Evolutionary conservation across 1,284 basidiomycete species (phyloP), one percentile per base, ranked within the genome.

Genomic region (Papiliotrema fonsecae): DNA sequence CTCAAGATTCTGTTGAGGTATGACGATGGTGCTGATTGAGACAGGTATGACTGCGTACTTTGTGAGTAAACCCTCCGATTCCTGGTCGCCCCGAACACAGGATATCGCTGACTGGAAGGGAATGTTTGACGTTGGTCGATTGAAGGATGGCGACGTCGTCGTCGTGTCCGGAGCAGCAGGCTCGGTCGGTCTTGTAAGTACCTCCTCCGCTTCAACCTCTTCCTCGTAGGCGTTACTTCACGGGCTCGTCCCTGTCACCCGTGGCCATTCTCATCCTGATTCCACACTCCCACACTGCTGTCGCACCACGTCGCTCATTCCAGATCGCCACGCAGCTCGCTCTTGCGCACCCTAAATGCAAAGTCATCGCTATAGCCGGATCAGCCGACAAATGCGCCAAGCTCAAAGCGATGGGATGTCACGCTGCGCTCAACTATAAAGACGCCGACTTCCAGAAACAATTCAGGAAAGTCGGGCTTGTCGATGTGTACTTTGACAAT

Each of bases 91-190:
- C 14, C 16, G 4, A 30, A n/a, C 22, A 24, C 10, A 37, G n/a
- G 18, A 16, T 27, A 34, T 27, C 14, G 24, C 44, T 45, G 32
- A 47, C 22, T 11, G 3, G 4, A 16, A 88, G 86, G 88, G 90
- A n/a, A 77, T 93, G 32, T 77, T 82, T 65, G 86, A 89, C 47
- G 77, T 93, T 38, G 88, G 83, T 24, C 68, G 86, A 53, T 67
- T 92, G 61, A 86, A 92, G 68, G 71, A 82, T 0, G 88, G 88
- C 10, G 89, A 94, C 51, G 86, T 81, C 0, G 80, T 93, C 41
- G 79, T 93, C 24, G 85, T 94, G 19, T 88, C 87, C 1, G 90
- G 88, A 19, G 90, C 90, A 0, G 90, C 89, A 19, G 90, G 90
- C n/a, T 84, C 88, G 3, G 87, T 89, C 18, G 74, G 77, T 19